A percentile compares a stretch with the other conserved stretches of the same genome.
phyloP scores from a whole-genome alignment of 371 early-diverging fungal genomes.

The Circinella umbellata region DNA sequence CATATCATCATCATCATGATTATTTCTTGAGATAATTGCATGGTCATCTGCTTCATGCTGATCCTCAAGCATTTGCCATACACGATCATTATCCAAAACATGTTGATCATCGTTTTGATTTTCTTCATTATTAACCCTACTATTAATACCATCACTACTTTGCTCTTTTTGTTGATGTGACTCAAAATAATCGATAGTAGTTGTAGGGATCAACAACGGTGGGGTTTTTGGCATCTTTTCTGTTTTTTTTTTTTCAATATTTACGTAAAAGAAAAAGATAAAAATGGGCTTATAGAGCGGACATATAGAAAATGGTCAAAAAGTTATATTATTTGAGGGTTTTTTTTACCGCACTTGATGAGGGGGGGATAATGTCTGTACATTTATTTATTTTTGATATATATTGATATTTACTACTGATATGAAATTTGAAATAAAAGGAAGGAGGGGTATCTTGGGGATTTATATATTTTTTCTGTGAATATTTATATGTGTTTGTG shows the following conservation, averaged over 20 bases:
- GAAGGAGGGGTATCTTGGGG: neutral
- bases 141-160: neutral
- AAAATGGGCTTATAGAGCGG: too few relatives aligned
- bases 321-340: too few relatives aligned
- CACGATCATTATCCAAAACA: constrained; percentile 4
- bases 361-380: too few relatives aligned
- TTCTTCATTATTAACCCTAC: too few relatives aligned
- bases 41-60: too few relatives aligned
- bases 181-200: neutral
- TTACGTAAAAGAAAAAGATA: neutral
- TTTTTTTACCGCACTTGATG: too few relatives aligned
- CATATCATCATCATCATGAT: too few relatives aligned
- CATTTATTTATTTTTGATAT: too few relatives aligned
- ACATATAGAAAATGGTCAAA: too few relatives aligned
- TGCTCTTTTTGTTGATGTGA: neutral
- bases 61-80: constrained; percentile 2
- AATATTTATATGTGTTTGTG: neutral
- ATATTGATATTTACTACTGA: too few relatives aligned
- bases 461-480: too few relatives aligned
- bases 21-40: neutral
- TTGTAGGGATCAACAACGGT: neutral
- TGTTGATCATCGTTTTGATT: neutral
- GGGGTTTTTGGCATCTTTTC: constrained; percentile 6
- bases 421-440: neutral
- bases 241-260: neutral